Base-by-base conservation (phyloP, 768 basidiomycete species). In the Leccinum sublutescens region DNA sequence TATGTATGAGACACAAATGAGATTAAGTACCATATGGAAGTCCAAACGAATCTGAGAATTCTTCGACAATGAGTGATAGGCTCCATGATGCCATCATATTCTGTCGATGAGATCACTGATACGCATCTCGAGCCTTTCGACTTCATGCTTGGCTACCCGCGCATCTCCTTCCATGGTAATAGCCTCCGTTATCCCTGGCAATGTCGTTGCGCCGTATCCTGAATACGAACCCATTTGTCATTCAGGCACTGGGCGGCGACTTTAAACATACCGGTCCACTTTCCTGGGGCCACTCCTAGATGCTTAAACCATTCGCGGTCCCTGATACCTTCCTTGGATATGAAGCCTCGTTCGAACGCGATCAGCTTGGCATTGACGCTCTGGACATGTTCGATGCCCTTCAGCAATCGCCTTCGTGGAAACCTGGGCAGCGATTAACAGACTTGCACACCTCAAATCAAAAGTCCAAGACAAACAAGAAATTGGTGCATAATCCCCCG, bases 341-440 rank as follows among this genome's bases (percentile, higher is more conserved):
- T 12, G 23, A 21, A 19, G 21, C 47, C 14, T 48, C 47, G 82
- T 71, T 94, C 91, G 62, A 93, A 93, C 3, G 77, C 74, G 17
- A 80, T 75, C 15, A 93, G 78, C 69, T 88, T 90, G 74, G 80
- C 74, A 72, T 93, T 93, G 17, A 81, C 80, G 5, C 2, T 23
- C 12, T 48, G 11, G 2, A 48, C 21, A 12, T 21, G 19, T 21
- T 23, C 23, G 7, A 23, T 48, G 5, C 21, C 12, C 12, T 23
- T 48, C 1, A 10, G 8, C 43, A 45, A 19, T 36, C 0, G 14
- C 10, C 34, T 36, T 15, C 17, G 40, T n/a, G 40, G 40, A 40
- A 40, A 40, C 8, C 40, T 40, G 40, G 17, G 17, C 17, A 40
- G 17, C 40, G 40, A 40, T 40, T 2, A 15, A 36, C 6, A 40